A percentile compares a stretch with the other conserved stretches of the same genome.
Conservation (phyloP, 352 stramenopile species). For the Globisporangium paddicum region DNA sequence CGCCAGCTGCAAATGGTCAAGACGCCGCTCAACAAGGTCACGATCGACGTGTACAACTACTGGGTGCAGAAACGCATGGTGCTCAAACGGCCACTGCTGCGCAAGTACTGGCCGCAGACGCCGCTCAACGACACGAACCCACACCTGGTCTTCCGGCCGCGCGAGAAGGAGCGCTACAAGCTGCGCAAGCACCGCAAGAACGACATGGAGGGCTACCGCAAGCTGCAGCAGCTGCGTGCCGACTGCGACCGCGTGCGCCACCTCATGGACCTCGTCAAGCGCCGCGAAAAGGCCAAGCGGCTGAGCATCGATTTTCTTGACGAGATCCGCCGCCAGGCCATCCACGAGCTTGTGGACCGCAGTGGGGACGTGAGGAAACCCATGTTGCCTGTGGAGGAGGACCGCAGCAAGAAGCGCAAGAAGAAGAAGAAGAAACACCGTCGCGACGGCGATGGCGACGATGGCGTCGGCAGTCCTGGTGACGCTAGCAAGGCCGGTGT, state of each 20-base stretch:
- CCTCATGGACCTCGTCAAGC: constrained; percentile 79
- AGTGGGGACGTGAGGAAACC: constrained; percentile 43
- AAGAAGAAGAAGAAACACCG: constrained; percentile 64
- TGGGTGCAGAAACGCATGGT: constrained; percentile 93
- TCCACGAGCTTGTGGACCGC: constrained; percentile 55
- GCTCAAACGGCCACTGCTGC: constrained; percentile 91
- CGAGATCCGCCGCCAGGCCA: constrained; percentile 59
- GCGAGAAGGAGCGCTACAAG: constrained; percentile 97
- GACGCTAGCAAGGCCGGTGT: constrained; percentile 15
- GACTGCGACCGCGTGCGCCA: constrained; percentile 92
- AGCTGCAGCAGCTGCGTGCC: constrained; percentile 89
- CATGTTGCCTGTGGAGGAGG: constrained; percentile 47
- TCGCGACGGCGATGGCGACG: constrained; percentile 28
- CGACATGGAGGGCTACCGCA: constrained; percentile 94
- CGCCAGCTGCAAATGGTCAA: constrained; percentile 57
- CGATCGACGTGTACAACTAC: constrained; percentile 91
- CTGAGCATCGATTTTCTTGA: constrained; percentile 80
- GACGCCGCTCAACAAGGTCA: constrained; percentile 69
- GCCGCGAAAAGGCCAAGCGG: constrained; percentile 82
- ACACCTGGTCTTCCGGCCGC: constrained; percentile 96
- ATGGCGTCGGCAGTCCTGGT: constrained; percentile 19
- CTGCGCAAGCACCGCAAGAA: constrained; percentile 95
- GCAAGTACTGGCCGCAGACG: constrained; percentile 95
- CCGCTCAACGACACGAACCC: constrained; percentile 97
- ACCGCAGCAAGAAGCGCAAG: constrained; percentile 57